Base-by-base conservation (phyloP, 1,284 basidiomycete genomes). In the Paramarasmius palmivorus region DNA sequence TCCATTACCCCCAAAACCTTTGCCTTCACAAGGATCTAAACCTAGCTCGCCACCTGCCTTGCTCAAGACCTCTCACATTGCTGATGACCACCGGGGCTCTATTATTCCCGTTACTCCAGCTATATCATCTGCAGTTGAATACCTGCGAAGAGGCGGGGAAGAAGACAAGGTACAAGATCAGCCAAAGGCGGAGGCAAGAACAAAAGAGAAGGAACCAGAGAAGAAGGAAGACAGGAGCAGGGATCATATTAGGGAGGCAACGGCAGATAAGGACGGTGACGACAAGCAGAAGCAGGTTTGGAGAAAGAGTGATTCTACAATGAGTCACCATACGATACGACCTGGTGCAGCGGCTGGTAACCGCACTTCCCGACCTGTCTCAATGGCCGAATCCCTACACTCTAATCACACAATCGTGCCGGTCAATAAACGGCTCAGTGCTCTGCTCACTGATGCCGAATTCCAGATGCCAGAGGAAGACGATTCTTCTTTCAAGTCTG, bases 281-380 rank as follows among this genome's bases (percentile, higher is more conserved):
- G 68, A 70, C 40, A 69, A 76, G 53, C 62, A 64, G 60, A 88
- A 83, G 70, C 86, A 89, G 58, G 71, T 76, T 34, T 86, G 84
- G 81, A 72, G 88, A 59, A 86, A 86, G 68, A 88, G 86, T 60
- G 88, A 90, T 67, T 83, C 88, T 5, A 88, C 86, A 10, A 82
- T 85, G 65, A 85, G 86, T 63, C 82, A 86, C 63, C 77, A 79
- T 57, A 90, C 88, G 29, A 80, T 88, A 55, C 79, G 86, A 32
- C 81, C 84, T 41, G 75, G 77, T 22, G 72, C 74, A 36, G 61
- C 64, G n/a, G 58, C 73, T 19, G 76, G 74, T 34, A 73, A 70
- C 54, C 77, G 78, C 29, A 73, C 81, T 1, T 84, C 88, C 26
- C 76, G 87, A 15, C 87, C 88, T 4, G 85, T 86, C 23, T 90